phyloP scores from a whole-genome alignment of 305 asterid species.

The Ruellia speciosa region DNA sequence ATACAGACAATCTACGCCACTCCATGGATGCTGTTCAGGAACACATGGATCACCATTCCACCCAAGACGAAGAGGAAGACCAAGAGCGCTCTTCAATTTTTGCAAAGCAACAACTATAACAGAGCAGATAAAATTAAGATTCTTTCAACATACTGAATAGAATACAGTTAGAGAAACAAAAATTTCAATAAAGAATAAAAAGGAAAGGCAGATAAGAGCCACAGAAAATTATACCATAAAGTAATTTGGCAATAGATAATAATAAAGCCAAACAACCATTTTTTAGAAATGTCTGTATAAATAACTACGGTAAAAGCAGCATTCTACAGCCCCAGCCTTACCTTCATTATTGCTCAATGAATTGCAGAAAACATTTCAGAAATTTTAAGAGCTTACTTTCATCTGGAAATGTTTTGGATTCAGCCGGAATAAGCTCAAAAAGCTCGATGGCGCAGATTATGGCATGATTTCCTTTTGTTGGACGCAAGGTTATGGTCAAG shows the following conservation, averaged over 20 bases:
- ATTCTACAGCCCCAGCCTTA: background rate
- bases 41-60: slow-evolving; percentile 99
- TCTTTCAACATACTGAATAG: slow-evolving; percentile 2
- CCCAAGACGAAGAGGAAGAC: slow-evolving; percentile 94
- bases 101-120: slow-evolving; percentile 69
- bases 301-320: background rate
- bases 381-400: slow-evolving; percentile 48
- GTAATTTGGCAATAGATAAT: no score
- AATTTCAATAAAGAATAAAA: slow-evolving; percentile 5
- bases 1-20: slow-evolving; percentile 80
- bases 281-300: background rate
- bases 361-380: slow-evolving; percentile 16
- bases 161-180: background rate
- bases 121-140: slow-evolving; percentile 4
- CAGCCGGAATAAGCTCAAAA: slow-evolving; percentile 67
- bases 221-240: no score
- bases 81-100: slow-evolving; percentile 59
- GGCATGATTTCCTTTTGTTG: slow-evolving; percentile 59
- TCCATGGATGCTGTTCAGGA: slow-evolving; percentile 97
- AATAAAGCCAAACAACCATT: no score
- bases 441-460: slow-evolving; percentile 76
- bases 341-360: background rate
- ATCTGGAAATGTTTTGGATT: slow-evolving; percentile 67
- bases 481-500: slow-evolving; percentile 60
- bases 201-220: background rate